Conservation (phyloP, 106 monocot species). For the Dioscorea alata region DNA sequence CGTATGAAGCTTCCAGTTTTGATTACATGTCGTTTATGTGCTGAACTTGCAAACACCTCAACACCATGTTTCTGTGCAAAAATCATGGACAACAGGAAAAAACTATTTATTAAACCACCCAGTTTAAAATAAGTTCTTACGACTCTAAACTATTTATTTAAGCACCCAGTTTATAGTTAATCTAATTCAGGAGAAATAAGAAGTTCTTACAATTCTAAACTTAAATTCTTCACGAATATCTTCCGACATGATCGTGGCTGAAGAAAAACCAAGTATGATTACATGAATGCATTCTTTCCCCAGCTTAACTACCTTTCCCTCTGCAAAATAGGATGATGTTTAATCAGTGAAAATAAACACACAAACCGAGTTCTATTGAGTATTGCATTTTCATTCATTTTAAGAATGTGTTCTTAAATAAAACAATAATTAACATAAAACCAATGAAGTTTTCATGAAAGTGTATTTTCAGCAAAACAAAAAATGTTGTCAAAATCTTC, state of each 20-base stretch:
- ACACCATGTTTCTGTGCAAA: slow-evolving; percentile 35
- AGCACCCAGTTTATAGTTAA: neutral
- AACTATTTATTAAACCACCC: no score
- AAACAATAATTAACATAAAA: neutral
- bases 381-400: neutral
- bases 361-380: neutral
- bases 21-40: slow-evolving; percentile 49
- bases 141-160: slow-evolving; percentile 19
- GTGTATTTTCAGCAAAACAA: neutral
- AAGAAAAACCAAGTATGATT: slow-evolving; percentile 64
- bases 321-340: slow-evolving; percentile 24
- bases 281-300: slow-evolving; percentile 65
- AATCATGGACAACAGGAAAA: neutral
- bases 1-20: slow-evolving; percentile 55
- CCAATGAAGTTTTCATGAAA: neutral
- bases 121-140: slow-evolving; percentile 30
- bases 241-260: slow-evolving; percentile 56
- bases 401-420: neutral
- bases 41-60: slow-evolving; percentile 26
- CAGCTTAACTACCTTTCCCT: slow-evolving; percentile 79
- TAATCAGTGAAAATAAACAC: slow-evolving; percentile 1
- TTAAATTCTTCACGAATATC: slow-evolving; percentile 68
- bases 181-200: neutral
- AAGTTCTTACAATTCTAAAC: slow-evolving; percentile 51
- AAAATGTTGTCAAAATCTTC: neutral